These are phyloP conservation scores for Wickerhamomyces xylosicus DNA, from an alignment of 805 yeast species.

Conservation along the genomic window DNA sequence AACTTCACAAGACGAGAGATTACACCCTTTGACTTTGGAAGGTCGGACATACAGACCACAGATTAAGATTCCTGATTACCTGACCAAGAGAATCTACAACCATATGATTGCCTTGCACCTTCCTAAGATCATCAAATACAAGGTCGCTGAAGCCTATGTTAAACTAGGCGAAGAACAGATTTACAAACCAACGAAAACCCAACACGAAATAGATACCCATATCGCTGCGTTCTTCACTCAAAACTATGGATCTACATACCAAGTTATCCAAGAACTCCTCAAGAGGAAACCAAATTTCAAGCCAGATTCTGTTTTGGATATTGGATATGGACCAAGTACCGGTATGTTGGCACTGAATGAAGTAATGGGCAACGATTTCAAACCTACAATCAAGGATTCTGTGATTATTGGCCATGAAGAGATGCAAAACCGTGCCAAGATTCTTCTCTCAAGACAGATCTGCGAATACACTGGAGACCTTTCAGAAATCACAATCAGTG, in stretches of 20 bases:
- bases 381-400: constrained; percentile 57
- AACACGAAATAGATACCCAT: constrained; percentile 64
- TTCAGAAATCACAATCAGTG: constrained; percentile 12
- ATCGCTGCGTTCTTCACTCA: constrained; percentile 75
- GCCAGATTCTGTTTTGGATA: constrained; percentile 64
- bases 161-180: constrained; percentile 41
- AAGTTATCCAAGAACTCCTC: constrained; percentile 57
- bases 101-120: constrained; percentile 48
- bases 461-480: constrained; percentile 30
- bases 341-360: constrained; percentile 87
- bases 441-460: constrained; percentile 60
- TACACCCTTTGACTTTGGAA: constrained; percentile 43
- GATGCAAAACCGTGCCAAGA: constrained; percentile 76
- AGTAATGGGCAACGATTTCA: constrained; percentile 55
- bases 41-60: constrained; percentile 45
- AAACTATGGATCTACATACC: constrained; percentile 62
- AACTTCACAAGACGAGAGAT: constrained; percentile 26
- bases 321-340: constrained; percentile 87
- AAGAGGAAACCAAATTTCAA: constrained; percentile 46
- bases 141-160: constrained; percentile 47
- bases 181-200: constrained; percentile 34
- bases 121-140: constrained; percentile 55
- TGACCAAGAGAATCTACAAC: constrained; percentile 51
- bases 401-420: constrained; percentile 60
- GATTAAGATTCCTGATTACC: constrained; percentile 41